These are phyloP conservation scores for sweet orange (Citrus sinensis) DNA, from an alignment of 345 rosid genomes.

Conservation along the genomic window DNA sequence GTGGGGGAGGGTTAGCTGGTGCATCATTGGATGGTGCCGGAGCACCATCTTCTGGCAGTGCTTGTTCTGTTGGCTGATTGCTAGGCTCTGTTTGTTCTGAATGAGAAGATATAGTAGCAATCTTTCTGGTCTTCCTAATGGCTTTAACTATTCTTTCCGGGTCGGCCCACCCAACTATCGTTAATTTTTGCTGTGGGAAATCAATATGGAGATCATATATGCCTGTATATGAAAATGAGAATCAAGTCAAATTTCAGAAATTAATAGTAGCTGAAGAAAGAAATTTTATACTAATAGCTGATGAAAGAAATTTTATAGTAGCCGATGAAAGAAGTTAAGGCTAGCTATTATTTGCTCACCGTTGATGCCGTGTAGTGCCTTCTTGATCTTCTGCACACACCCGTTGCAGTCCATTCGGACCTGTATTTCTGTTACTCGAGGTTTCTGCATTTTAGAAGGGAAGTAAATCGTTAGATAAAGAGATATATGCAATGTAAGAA, in stretches of 20 bases:
- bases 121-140: constrained; percentile 60
- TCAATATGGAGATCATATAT: constrained; percentile 59
- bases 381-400: constrained; percentile 77
- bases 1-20: constrained; percentile 26
- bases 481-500: background rate
- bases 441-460: constrained; percentile 37
- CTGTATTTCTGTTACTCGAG: constrained; percentile 55
- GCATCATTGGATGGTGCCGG: constrained; percentile 26
- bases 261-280: background rate
- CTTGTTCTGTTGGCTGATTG: constrained; percentile 38
- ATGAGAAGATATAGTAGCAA: constrained; percentile 51
- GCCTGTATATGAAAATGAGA: constrained; percentile 28
- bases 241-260: background rate
- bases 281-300: background rate
- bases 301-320: background rate
- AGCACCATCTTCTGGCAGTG: constrained; percentile 29
- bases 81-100: constrained; percentile 37
- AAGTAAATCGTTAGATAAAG: constrained; percentile 6
- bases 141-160: constrained; percentile 63
- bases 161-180: constrained; percentile 69
- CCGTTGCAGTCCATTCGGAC: constrained; percentile 85
- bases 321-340: background rate
- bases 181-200: constrained; percentile 60
- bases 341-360: constrained; percentile 32
- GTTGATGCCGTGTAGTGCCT: constrained; percentile 51